A percentile compares a stretch with the other conserved stretches of the same genome.
These are phyloP conservation scores for Bryoerythrophyllum caledonicum DNA, from an alignment of 225 moss, liverwort and hornwort genomes.

Conservation along the genomic window DNA sequence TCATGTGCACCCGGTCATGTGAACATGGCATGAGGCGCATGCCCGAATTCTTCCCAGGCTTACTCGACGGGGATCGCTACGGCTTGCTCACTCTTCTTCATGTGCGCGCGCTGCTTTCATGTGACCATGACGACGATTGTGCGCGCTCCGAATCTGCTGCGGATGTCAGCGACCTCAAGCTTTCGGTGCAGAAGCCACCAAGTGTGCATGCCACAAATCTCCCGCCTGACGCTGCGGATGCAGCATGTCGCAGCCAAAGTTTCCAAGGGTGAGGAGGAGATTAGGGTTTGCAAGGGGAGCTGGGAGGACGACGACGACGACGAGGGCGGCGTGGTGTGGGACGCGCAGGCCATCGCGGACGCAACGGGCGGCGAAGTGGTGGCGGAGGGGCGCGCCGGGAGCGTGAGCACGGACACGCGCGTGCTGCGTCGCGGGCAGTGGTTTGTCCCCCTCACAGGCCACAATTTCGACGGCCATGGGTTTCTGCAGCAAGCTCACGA, in stretches of 20 bases:
- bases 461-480: constrained; percentile 67
- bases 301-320: constrained; percentile 64
- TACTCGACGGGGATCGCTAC: too few species aligned
- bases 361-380: constrained; percentile 59
- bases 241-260: not conserved
- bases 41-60: too few species aligned
- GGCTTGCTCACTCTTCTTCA: too few species aligned
- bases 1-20: too few species aligned
- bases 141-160: too few species aligned
- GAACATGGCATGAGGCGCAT: too few species aligned
- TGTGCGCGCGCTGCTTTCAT: too few species aligned
- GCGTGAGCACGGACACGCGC: constrained; percentile 83
- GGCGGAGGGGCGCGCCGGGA: constrained; percentile 42
- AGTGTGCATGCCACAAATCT: too few species aligned
- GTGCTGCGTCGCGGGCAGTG: constrained; percentile 56
- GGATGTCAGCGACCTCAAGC: too few species aligned
- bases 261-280: not conserved
- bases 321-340: constrained; percentile 70
- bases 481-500: constrained; percentile 62
- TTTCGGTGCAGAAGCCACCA: too few species aligned
- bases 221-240: too few species aligned
- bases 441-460: constrained; percentile 73
- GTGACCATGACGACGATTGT: too few species aligned
- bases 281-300: constrained; percentile 24
- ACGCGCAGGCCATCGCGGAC: constrained; percentile 56